Evolutionary conservation across 148 eudicot genomes (phyloP).

Genomic region (Rhododendron williamsianum): DNA sequence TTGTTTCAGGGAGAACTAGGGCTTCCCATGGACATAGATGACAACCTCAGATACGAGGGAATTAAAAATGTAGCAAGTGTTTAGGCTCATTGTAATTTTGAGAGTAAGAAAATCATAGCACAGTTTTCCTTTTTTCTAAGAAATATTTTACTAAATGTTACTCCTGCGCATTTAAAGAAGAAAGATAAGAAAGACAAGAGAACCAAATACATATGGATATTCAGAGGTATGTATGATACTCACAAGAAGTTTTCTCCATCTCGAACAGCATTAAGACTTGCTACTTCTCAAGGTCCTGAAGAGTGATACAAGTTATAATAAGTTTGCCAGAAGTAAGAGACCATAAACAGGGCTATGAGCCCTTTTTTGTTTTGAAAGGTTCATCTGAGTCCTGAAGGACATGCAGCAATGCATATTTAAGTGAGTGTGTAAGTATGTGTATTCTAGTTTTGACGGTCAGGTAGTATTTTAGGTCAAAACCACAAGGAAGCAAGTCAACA

Average conservation of each 20-base stretch:
- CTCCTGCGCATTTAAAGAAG: background rate
- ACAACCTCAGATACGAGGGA: background rate
- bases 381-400: background rate
- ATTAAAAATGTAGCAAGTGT: background rate
- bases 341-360: background rate
- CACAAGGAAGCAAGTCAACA: background rate
- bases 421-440: background rate
- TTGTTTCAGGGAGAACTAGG: background rate
- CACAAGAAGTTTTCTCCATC: constrained; percentile 97
- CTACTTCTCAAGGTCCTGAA: constrained; percentile 84
- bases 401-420: background rate
- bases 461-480: background rate
- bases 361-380: background rate
- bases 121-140: background rate
- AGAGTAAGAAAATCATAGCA: background rate
- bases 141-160: background rate
- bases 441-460: background rate
- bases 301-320: background rate
- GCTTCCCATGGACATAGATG: background rate
- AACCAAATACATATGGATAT: background rate
- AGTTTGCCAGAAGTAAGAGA: background rate
- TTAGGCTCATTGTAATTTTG: background rate
- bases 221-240: constrained; percentile 24
- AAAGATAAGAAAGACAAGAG: background rate
- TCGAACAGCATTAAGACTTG: constrained; percentile 64